Base-by-base conservation (phyloP, 2,329 filamentous ascomycete species). In the Fusarium multiceps region DNA sequence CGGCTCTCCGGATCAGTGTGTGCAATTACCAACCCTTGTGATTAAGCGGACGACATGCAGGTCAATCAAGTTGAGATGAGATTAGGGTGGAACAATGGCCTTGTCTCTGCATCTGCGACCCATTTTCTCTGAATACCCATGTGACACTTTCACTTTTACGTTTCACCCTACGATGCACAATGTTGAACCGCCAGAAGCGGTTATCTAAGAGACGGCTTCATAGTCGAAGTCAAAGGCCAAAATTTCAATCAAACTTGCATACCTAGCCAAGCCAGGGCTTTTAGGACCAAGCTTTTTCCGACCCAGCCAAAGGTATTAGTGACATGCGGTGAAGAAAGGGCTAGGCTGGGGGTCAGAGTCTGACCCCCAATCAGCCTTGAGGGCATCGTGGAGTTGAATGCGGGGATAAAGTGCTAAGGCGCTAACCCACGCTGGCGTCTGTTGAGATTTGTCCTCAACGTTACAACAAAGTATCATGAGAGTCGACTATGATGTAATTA, bases 271-370 rank as follows among this genome's bases (percentile, higher is more conserved):
- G 48, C 61, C 49, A 48, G 54, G 54, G 51, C 55, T 67, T 50
- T 59, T 30, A 30, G 42, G 54, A 50, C 57, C 41, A 65, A 68
- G 58, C 55, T 59, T 55, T 55, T 65, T 40, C 48, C 50, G 56
- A 23, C 48, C 55, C 63, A 46, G 47, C 28, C 43, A 57, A 43
- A 30, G n/a, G 27, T 47, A 16, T 62, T 59, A 63, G 69, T 66
- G 72, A 75, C 60, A 74, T 74, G 67, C 72, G 72, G 72, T 74
- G 72, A 75, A 55, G 66, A 66, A 28, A 42, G 40, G 54, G 53
- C 51, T 51, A 62, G 68, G 58, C 20, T 51, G 28, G 59, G 63
- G 62, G 43, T 27, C n/a, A 41, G 49, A 51, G 2, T 16, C 23
- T 41, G 49, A 41, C 25, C 61, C 59, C 72, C 72, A 73, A 72